Percentiles rank a stretch among this genome's conserved stretches.
phyloP scores from a whole-genome alignment of 257 asterid species.

The Jacaranda copaia region DNA sequence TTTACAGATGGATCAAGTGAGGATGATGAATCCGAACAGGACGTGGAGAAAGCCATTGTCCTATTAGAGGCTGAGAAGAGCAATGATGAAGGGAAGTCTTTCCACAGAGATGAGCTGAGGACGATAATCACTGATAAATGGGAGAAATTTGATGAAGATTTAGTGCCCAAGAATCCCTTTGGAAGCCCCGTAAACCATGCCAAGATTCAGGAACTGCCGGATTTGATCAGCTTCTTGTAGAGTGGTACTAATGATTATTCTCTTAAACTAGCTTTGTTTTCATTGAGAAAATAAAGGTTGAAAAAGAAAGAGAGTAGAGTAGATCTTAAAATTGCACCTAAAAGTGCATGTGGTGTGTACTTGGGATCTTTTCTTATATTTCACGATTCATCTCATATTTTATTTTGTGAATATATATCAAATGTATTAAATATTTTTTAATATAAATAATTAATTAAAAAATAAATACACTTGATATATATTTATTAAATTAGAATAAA shows the following conservation, averaged over 20 bases:
- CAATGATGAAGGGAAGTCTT: background rate
- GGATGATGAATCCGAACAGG: background rate
- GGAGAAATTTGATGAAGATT: conserved; percentile 63
- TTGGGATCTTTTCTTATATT: background rate
- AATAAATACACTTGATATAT: too few relatives aligned
- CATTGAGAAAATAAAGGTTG: background rate
- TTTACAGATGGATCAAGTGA: conserved; percentile 19
- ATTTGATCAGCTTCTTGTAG: conserved; percentile 53
- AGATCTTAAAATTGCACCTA: background rate
- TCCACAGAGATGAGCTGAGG: conserved; percentile 5
- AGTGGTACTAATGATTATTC: background rate
- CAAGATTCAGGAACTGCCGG: conserved; percentile 43
- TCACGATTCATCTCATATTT: background rate
- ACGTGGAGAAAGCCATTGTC: conserved; percentile 41
- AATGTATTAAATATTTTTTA: too few relatives aligned
- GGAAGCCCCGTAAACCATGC: conserved; percentile 15
- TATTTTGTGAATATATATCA: too few relatives aligned
- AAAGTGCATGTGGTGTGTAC: conserved; percentile 1
- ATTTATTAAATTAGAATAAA: too few relatives aligned
- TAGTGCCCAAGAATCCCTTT: conserved; percentile 32
- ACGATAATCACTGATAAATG: conserved; percentile 58
- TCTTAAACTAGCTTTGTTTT: background rate
- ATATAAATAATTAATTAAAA: too few relatives aligned
- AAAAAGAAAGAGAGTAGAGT: background rate
- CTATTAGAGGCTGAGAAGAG: conserved; percentile 14